Percentiles rank a stretch among this genome's conserved stretches.
Evolutionary conservation across 2,329 filamentous ascomycete species (phyloP).

Genomic region (Cytospora leucostoma): DNA sequence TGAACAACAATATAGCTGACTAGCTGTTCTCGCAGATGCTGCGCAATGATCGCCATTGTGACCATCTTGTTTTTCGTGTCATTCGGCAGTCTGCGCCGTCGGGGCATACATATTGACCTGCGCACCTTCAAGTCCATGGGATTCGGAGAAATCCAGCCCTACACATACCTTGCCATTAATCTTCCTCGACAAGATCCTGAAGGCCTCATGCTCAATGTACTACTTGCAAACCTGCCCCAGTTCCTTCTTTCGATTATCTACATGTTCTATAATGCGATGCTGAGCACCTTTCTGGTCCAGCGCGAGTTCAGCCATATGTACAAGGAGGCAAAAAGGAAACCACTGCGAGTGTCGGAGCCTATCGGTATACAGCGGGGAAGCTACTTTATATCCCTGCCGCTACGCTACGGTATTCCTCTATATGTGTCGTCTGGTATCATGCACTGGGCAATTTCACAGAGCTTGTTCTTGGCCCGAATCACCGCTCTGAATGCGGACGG

Average conservation of each 20-base stretch:
- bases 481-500: conserved; percentile 33
- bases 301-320: conserved; percentile 49
- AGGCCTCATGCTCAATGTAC: conserved; percentile 37
- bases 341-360: conserved; percentile 46
- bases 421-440: conserved; percentile 39
- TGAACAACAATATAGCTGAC: not conserved
- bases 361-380: conserved; percentile 43
- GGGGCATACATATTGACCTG: conserved; percentile 29
- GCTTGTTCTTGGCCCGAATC: conserved; percentile 46
- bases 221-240: conserved; percentile 51
- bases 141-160: conserved; percentile 35
- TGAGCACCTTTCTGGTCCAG: conserved; percentile 48
- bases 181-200: conserved; percentile 34
- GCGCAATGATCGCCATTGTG: not conserved
- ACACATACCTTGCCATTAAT: conserved; percentile 33
- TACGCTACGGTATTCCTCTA: conserved; percentile 46
- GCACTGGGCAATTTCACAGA: conserved; percentile 53
- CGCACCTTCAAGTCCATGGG: conserved; percentile 34
- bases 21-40: not conserved
- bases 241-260: conserved; percentile 49
- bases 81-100: conserved; percentile 26
- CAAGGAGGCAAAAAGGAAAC: conserved; percentile 34
- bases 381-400: conserved; percentile 49
- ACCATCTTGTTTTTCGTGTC: conserved; percentile 24
- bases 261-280: conserved; percentile 45